These are phyloP conservation scores for Lentinula novae-zelandiae DNA, from an alignment of 1,284 basidiomycete species.

Conservation along the genomic window DNA sequence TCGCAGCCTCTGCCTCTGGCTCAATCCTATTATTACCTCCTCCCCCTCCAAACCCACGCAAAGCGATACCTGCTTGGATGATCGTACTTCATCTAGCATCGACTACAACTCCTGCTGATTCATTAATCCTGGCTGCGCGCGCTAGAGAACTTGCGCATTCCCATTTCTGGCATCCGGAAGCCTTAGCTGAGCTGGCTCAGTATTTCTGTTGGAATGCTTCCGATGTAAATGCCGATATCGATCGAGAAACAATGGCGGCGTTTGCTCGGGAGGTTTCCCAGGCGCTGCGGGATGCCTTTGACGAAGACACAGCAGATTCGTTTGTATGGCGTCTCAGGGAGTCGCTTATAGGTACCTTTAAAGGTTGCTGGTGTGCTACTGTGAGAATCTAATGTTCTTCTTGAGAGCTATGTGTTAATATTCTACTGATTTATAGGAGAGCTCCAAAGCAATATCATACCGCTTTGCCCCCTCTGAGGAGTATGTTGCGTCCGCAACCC, in stretches of 20 bases:
- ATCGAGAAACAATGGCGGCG: constrained; percentile 19
- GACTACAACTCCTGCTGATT: not conserved
- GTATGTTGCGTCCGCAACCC: constrained; percentile 24
- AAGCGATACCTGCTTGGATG: constrained; percentile 2
- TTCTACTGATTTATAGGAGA: constrained; percentile 11
- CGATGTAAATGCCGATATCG: constrained; percentile 7
- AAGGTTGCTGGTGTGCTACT: constrained; percentile 27
- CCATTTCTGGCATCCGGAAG: constrained; percentile 18
- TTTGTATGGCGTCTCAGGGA: constrained; percentile 28
- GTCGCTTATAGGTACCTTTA: constrained; percentile 26
- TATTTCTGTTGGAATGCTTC: constrained; percentile 24
- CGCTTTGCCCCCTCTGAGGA: constrained; percentile 14
- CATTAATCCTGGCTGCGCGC: not conserved
- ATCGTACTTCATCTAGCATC: constrained; percentile 5
- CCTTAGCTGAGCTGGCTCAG: constrained; percentile 22
- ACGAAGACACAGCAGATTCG: constrained; percentile 20
- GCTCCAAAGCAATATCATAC: constrained; percentile 11
- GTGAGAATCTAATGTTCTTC: constrained; percentile 22
- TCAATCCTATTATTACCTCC: not conserved
- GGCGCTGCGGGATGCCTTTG: constrained; percentile 19
- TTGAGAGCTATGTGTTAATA: not conserved
- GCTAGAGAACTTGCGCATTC: constrained; percentile 14
- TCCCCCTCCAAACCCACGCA: not conserved
- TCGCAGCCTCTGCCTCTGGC: not conserved
- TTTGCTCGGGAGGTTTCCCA: constrained; percentile 27